Base-by-base conservation (phyloP, 163 green algal genomes). In the Chlorella variabilis region DNA sequence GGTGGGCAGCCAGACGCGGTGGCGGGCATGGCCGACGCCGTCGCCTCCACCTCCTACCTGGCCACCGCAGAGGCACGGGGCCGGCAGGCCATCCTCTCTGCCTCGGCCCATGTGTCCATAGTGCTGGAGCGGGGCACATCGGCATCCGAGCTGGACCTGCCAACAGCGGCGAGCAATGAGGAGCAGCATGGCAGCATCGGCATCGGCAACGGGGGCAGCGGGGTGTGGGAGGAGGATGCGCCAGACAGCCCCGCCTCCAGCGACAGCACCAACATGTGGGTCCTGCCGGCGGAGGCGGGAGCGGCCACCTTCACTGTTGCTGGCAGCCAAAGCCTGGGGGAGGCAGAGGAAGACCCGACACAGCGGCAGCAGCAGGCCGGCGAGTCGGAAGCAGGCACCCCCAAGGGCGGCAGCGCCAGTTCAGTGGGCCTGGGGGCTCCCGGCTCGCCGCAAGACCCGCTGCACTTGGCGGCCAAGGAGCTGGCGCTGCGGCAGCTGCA, bases 21-120 rank as follows among this genome's bases (percentile, higher is more conserved):
- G 34, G 73, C 66, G 54, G 59, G 66, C 9, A 23, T 82, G 62
- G 76, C 76, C 9, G 76, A 82, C 20, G 75, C 75, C 0, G 62
- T 77, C 31, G 63, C 42, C 6, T 78, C 78, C 36, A 59, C 56
- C 51, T 74, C 77, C 65, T 83, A 38, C 54, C 45, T 71, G 23
- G 74, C 75, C 8, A 48, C 59, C 18, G 73, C 63, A 2, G 62
- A 78, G 62, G 49, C 51, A 23, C 33, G 70, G 25, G 59, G 39
- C 3, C 59, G 59, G 42, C 67, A 86, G 75, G 45, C 67, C 20
- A 83, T 89, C 49, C 21, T 84, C 21, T 89, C 85, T 13, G 34
- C 83, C 15, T 89, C 85, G 4, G 77, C 85, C 2, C 85, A 89
- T 56, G 78, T 87, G 15, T 78, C 80, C 0, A 17, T 77, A 3